Conservation (phyloP, 768 basidiomycete genomes). For the Pisolithus microcarpus region DNA sequence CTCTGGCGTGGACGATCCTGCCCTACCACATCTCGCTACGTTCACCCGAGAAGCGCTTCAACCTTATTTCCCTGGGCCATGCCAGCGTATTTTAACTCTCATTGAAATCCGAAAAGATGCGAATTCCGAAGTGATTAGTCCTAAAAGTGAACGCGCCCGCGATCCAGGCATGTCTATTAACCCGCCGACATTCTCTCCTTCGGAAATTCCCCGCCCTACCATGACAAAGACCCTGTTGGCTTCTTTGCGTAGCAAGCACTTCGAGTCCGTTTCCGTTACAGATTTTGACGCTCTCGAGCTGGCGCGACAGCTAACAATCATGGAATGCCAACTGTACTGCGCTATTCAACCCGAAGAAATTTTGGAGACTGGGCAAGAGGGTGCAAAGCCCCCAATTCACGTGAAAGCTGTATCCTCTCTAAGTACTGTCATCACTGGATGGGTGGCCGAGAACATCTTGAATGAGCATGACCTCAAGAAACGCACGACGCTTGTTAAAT, state of each 20-base stretch:
- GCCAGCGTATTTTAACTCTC: conserved; percentile 67
- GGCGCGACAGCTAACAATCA: conserved; percentile 87
- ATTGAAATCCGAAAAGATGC: conserved; percentile 49
- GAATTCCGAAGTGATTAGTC: conserved; percentile 42
- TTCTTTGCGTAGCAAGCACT: conserved; percentile 60
- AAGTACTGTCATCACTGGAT: conserved; percentile 90
- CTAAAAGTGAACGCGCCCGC: conserved; percentile 56
- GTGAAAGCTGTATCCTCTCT: conserved; percentile 81
- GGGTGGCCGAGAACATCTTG: conserved; percentile 92
- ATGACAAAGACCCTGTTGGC: conserved; percentile 75
- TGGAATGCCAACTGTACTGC: conserved; percentile 86
- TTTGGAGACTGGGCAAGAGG: conserved; percentile 73
- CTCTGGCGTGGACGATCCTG: conserved; percentile 59
- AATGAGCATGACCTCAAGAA: conserved; percentile 86
- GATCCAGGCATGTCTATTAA: conserved; percentile 73
- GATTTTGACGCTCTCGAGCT: conserved; percentile 93
- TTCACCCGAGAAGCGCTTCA: conserved; percentile 60
- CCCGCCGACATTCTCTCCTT: conserved; percentile 42
- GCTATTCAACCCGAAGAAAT: conserved; percentile 85
- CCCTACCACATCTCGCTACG: conserved; percentile 47
- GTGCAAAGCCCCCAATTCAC: conserved; percentile 53
- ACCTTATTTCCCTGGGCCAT: conserved; percentile 58
- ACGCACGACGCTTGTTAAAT: conserved; percentile 71
- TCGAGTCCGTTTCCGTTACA: conserved; percentile 57
- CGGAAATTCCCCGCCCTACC: conserved; percentile 78